A percentile compares a stretch with the other conserved stretches of the same genome.
Evolutionary conservation across 257 asterid species (phyloP).

Genomic region (Nicotiana knightiana): DNA sequence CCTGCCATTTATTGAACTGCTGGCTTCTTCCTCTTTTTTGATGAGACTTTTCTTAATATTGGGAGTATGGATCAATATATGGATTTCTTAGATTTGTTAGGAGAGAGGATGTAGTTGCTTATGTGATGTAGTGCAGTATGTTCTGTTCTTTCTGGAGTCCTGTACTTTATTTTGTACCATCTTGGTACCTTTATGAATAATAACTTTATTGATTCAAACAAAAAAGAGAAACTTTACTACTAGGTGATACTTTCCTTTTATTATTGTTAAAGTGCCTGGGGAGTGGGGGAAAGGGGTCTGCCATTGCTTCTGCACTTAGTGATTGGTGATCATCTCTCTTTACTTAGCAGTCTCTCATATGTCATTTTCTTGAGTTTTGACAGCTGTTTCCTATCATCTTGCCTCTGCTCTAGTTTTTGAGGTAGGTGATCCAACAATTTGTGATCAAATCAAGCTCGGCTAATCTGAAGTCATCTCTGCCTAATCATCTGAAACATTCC

Average conservation of each 20-base stretch:
- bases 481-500: not conserved
- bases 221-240: not conserved
- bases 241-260: not conserved
- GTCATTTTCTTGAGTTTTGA: not conserved
- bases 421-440: not conserved
- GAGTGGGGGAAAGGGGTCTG: not conserved
- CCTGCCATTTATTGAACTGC: not conserved
- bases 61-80: too few species aligned
- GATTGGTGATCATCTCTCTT: not conserved
- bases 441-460: not conserved
- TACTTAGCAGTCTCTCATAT: not conserved
- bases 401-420: not conserved
- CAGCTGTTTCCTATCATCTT: not conserved
- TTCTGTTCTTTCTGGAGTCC: too few species aligned
- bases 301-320: not conserved
- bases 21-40: not conserved
- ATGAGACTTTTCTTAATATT: not conserved
- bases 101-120: too few species aligned
- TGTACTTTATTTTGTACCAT: too few species aligned
- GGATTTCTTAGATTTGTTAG: too few species aligned
- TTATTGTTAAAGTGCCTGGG: not conserved
- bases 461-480: not conserved
- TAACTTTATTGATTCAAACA: too few species aligned
- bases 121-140: too few species aligned
- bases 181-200: too few species aligned